Conservation (phyloP, 306 rosid genomes). For the Rubus idaeus region DNA sequence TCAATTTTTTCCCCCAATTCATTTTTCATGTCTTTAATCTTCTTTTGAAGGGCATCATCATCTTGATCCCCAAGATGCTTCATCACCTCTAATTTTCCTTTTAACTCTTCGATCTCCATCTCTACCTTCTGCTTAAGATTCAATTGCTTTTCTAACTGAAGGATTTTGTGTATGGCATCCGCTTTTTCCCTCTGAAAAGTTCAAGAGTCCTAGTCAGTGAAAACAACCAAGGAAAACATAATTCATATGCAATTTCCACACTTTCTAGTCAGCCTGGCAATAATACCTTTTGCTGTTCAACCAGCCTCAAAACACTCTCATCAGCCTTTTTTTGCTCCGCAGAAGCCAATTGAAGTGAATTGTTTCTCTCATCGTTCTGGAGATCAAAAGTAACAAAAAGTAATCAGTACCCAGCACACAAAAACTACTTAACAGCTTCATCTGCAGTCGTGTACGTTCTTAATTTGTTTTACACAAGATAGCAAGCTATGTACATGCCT, state of each 20-base stretch:
- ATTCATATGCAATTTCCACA: constrained; percentile 1
- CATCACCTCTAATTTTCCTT: constrained; percentile 91
- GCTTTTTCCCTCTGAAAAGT: constrained; percentile 75
- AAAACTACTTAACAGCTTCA: constrained; percentile 3
- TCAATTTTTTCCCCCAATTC: constrained; percentile 60
- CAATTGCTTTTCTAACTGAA: constrained; percentile 78
- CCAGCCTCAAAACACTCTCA: constrained; percentile 73
- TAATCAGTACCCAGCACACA: constrained; percentile 21
- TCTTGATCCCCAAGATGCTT: constrained; percentile 90
- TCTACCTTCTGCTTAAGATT: constrained; percentile 90
- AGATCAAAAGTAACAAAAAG: constrained; percentile 12
- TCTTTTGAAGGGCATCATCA: constrained; percentile 74
- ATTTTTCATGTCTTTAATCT: constrained; percentile 74
- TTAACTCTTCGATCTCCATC: constrained; percentile 91
- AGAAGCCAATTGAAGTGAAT: constrained; percentile 77
- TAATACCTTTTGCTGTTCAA: constrained; percentile 84
- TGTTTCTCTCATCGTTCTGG: constrained; percentile 78
- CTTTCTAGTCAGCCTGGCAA: constrained; percentile 17
- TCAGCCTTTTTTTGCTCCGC: constrained; percentile 79
- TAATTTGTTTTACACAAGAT: background rate
- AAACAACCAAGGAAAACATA: constrained; percentile 6
- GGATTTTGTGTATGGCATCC: constrained; percentile 75
- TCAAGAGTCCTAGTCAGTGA: constrained; percentile 24
- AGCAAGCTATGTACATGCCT: background rate
- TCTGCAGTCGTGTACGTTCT: background rate